These are phyloP conservation scores for Cryptococcus depauperatus DNA, from an alignment of 1,284 basidiomycete species.

Conservation along the genomic window DNA sequence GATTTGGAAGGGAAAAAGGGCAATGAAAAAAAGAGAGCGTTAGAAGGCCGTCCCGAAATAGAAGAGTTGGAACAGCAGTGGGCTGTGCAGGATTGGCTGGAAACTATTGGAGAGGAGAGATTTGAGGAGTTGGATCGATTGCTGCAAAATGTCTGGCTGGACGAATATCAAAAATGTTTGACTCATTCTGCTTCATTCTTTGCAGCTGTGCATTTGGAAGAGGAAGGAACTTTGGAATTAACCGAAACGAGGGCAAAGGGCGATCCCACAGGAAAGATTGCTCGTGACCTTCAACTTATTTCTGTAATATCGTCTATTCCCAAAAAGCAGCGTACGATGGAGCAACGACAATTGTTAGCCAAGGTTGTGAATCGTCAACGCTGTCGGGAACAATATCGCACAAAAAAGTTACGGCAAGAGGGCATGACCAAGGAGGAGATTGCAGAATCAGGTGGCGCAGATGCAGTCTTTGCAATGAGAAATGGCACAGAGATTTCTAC, in stretches of 20 bases:
- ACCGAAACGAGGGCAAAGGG: background rate
- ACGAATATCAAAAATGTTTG: background rate
- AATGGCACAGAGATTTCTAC: background rate
- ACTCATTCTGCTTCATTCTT: background rate
- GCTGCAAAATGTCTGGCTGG: background rate
- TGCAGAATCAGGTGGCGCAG: constrained; percentile 21
- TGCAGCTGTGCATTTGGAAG: background rate
- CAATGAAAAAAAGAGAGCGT: background rate
- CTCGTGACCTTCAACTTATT: constrained; percentile 17
- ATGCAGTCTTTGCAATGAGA: constrained; percentile 15
- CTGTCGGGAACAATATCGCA: constrained; percentile 21
- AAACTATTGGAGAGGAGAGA: constrained; percentile 6
- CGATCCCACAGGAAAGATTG: constrained; percentile 11
- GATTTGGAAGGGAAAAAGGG: background rate
- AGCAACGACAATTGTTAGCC: constrained; percentile 12
- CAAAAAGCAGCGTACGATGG: constrained; percentile 13
- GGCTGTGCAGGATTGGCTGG: constrained; percentile 12
- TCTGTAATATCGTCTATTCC: constrained; percentile 17
- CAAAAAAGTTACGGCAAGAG: constrained; percentile 14
- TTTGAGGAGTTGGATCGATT: background rate
- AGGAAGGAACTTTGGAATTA: background rate
- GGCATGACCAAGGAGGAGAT: constrained; percentile 25
- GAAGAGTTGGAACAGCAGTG: constrained; percentile 7
- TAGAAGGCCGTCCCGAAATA: background rate
- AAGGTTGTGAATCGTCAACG: constrained; percentile 16